Evolutionary conservation across 345 rosid species (phyloP).

Genomic region (Brassica rapa): DNA sequence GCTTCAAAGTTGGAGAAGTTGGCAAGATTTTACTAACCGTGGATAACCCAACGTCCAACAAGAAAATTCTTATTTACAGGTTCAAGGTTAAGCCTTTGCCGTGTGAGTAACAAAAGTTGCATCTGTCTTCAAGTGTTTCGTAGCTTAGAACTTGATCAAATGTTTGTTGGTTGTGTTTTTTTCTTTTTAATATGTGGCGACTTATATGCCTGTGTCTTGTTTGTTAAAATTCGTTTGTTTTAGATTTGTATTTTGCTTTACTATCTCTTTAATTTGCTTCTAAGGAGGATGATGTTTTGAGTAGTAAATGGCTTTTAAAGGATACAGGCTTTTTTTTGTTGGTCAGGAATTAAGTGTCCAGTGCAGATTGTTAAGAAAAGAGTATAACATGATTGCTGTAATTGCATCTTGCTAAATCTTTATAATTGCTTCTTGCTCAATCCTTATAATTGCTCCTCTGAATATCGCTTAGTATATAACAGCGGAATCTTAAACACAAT

Average conservation of each 20-base stretch:
- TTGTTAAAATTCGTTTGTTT: slow-evolving; percentile 24
- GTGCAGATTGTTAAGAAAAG: neutral
- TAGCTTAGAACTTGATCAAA: slow-evolving; percentile 28
- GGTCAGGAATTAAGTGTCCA: neutral
- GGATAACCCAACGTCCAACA: slow-evolving; percentile 33
- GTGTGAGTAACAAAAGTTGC: slow-evolving; percentile 4
- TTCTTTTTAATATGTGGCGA: neutral
- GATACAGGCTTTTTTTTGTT: neutral
- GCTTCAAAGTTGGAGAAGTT: slow-evolving; percentile 42
- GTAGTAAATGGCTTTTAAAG: neutral
- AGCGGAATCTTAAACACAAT: too few relatives aligned
- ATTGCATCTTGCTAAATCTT: neutral
- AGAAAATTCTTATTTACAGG: slow-evolving; percentile 43
- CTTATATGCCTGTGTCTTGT: slow-evolving; percentile 28
- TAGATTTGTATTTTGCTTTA: slow-evolving; percentile 5
- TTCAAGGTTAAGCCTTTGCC: slow-evolving; percentile 35
- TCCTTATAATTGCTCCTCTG: neutral
- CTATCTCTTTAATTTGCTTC: neutral
- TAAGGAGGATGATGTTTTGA: neutral
- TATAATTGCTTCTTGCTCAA: neutral
- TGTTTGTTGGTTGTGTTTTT: slow-evolving; percentile 20
- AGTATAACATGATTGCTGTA: neutral
- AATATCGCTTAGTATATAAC: neutral
- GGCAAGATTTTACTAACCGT: slow-evolving; percentile 41
- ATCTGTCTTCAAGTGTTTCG: slow-evolving; percentile 10